Evolutionary conservation across 1,284 basidiomycete species (phyloP), one percentile per base, ranked within the genome.

Genomic region (Austroboletus novae-zelandiae): DNA sequence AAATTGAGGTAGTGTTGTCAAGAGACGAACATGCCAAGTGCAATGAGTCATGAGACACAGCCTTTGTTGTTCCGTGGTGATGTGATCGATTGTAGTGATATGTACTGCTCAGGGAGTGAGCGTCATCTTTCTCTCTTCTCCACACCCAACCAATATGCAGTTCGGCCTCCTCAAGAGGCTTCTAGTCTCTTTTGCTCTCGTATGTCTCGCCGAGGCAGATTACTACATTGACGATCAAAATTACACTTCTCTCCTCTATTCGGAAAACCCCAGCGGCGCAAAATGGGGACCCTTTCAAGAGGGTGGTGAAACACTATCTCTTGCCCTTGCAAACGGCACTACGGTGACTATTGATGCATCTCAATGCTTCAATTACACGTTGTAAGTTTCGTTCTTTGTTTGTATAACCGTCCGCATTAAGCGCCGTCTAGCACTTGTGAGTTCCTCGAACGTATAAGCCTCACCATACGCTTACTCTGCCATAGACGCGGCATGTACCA

Each of bases 161-260:
- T 35, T 4, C 17, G 34, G 34, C n/a, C n/a, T 35, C n/a, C n/a
- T 35, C 3, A 35, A 17, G 34, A 35, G 11, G 13, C 3, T 34
- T 34, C 14, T 60, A 17, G 41, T 20, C n/a, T 39, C 39, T 11
- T 40, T 43, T 3, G 51, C 40, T 41, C 36, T 58, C 18, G 25
- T 18, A 34, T 43, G 43, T 17, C 31, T 51, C 11, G 44, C 35
- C 20, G 47, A 17, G n/a, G 57, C 56, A 40, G 52, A 58, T 27
- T 60, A 60, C 29, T 47, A 40, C 17, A 57, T 60, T n/a, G 58
- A 62, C 15, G 60, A 60, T 17, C 51, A 54, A 37, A 57, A 60
- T 29, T 29, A 15, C 15, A 52, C 60, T 8, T 47, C 52, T 30
- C 58, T 55, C 17, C 4, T 45, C 6, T 61, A 52, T 29, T 47